A percentile compares a stretch with the other conserved stretches of the same genome.
phyloP scores from a whole-genome alignment of 192 early-diverging fungal genomes.

The Entomortierella lignicola region DNA sequence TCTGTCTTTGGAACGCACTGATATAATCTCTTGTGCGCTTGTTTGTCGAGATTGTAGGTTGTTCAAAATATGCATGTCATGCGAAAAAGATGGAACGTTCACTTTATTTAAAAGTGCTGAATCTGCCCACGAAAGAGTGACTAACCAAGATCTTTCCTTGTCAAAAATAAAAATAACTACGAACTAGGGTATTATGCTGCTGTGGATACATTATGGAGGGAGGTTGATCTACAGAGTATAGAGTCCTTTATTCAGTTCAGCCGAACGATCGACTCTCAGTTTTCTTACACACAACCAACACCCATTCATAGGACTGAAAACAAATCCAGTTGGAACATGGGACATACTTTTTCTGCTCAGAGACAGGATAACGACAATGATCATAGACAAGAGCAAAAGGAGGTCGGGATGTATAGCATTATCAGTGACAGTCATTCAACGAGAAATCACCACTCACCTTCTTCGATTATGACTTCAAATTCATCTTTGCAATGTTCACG shows the following conservation, averaged over 20 bases:
- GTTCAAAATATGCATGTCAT: no score
- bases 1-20: constrained; percentile 14
- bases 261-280: constrained; percentile 7
- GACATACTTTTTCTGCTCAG: no score
- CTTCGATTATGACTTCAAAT: background rate
- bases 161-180: no score
- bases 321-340: background rate
- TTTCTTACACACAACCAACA: constrained; percentile 21
- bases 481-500: background rate
- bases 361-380: no score
- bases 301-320: background rate
- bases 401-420: background rate
- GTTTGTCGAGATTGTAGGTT: constrained; percentile 49
- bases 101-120: no score
- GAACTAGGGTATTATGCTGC: constrained; percentile 45
- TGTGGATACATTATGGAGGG: constrained; percentile 45
- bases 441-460: background rate
- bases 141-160: no score
- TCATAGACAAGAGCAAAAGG: background rate
- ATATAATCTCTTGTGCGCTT: constrained; percentile 34
- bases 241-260: constrained; percentile 47
- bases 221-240: constrained; percentile 33
- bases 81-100: no score
- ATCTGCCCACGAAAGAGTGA: no score
- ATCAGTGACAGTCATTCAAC: background rate